phyloP scores from a whole-genome alignment of 495 filamentous ascomycete species.

The Aspergillus biplanus region DNA sequence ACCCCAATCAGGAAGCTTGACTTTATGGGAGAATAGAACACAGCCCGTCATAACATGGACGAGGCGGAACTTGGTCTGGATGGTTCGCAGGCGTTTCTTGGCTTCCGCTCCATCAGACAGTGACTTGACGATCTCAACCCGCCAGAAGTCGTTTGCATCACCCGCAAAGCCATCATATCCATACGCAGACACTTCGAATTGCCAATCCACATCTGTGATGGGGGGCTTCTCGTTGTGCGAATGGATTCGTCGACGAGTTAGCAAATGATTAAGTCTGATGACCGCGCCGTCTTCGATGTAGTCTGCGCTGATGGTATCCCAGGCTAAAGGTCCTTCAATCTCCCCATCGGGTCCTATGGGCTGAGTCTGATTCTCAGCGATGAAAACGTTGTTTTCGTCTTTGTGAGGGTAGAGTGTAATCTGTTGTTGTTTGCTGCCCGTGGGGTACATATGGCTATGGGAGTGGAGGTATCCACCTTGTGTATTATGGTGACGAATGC shows the following conservation, averaged over 20 bases:
- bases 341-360: conserved; percentile 77
- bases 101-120: conserved; percentile 80
- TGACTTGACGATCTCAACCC: conserved; percentile 89
- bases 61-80: conserved; percentile 94
- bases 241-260: conserved; percentile 86
- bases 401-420: conserved; percentile 98
- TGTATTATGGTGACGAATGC: conserved; percentile 90
- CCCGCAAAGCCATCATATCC: conserved; percentile 96
- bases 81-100: conserved; percentile 86
- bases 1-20: conserved; percentile 96
- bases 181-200: conserved; percentile 97
- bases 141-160: conserved; percentile 95
- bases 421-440: conserved; percentile 96
- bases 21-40: conserved; percentile 96
- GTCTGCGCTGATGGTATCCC: conserved; percentile 71
- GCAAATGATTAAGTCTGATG: conserved; percentile 78
- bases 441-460: conserved; percentile 95
- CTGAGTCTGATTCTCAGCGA: conserved; percentile 94
- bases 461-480: conserved; percentile 98
- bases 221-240: conserved; percentile 98
- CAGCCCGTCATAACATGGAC: conserved; percentile 97
- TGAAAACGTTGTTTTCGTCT: conserved; percentile 95
- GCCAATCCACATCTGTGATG: conserved; percentile 96
- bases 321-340: conserved; percentile 78
- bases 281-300: conserved; percentile 80